phyloP scores from a whole-genome alignment of 2,329 filamentous ascomycete genomes.

The Beauveria scarabaeidicola region DNA sequence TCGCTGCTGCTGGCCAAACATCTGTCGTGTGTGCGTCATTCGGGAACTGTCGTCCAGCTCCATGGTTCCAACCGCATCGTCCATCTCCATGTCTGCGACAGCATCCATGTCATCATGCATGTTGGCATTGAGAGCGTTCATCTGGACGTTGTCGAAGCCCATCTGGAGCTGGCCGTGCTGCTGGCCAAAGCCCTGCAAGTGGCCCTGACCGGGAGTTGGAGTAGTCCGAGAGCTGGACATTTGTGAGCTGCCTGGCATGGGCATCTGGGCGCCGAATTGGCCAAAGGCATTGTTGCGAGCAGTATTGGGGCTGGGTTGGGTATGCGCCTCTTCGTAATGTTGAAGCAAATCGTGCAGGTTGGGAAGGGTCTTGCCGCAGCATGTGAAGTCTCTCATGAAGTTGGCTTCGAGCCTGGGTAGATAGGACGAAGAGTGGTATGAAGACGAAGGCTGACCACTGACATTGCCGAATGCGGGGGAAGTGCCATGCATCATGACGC shows the following conservation, averaged over 20 bases:
- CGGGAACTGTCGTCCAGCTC: slow-evolving; percentile 54
- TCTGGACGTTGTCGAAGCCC: slow-evolving; percentile 25
- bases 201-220: slow-evolving; percentile 22
- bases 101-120: slow-evolving; percentile 64
- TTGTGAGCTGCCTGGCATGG: slow-evolving; percentile 24
- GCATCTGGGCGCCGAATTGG: slow-evolving; percentile 28
- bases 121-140: slow-evolving; percentile 31
- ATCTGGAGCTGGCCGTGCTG: slow-evolving; percentile 19
- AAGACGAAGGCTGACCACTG: slow-evolving; percentile 66
- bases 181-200: slow-evolving; percentile 22
- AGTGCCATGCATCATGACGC: slow-evolving; percentile 90
- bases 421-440: slow-evolving; percentile 93
- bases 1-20: slow-evolving; percentile 55
- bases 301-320: slow-evolving; percentile 49
- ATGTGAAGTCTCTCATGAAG: slow-evolving; percentile 96
- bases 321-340: slow-evolving; percentile 94
- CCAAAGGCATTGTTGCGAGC: slow-evolving; percentile 33
- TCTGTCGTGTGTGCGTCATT: slow-evolving; percentile 61
- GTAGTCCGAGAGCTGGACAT: slow-evolving; percentile 26
- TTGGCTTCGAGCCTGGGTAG: slow-evolving; percentile 93
- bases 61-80: slow-evolving; percentile 65
- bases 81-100: slow-evolving; percentile 94
- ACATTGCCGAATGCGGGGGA: slow-evolving; percentile 65
- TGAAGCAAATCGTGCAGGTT: slow-evolving; percentile 91
- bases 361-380: slow-evolving; percentile 81